phyloP scores from a whole-genome alignment of 1,284 basidiomycete species.

The Marasmius fiardii region DNA sequence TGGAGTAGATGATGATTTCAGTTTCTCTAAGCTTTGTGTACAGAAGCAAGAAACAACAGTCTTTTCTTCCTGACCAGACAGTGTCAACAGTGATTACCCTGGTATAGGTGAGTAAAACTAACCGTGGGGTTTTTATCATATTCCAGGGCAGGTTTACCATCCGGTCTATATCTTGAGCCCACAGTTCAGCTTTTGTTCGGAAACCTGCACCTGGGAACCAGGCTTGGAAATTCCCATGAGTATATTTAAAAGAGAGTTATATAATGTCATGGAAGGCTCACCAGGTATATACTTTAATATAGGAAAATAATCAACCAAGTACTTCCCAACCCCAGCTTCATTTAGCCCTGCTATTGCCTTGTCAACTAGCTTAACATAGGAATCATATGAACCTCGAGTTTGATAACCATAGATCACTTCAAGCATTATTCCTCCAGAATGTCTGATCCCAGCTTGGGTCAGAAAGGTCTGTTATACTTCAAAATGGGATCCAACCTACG shows the following conservation, averaged over 20 bases:
- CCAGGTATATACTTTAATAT: conserved; percentile 20
- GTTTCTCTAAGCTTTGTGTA: not conserved
- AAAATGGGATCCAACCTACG: conserved; percentile 16
- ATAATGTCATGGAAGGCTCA: not conserved
- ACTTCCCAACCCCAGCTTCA: conserved; percentile 19
- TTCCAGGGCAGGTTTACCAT: not conserved
- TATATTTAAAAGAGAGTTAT: conserved; percentile 12
- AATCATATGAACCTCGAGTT: conserved; percentile 24
- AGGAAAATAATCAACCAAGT: conserved; percentile 25
- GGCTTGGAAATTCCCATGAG: conserved; percentile 10
- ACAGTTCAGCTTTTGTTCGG: not conserved
- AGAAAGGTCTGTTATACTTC: not conserved
- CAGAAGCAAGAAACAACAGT: not conserved
- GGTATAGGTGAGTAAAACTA: not conserved
- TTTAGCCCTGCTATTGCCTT: conserved; percentile 3
- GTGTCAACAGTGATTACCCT: not conserved
- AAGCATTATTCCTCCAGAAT: conserved; percentile 23
- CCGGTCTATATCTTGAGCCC: not conserved
- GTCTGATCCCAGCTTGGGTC: conserved; percentile 14
- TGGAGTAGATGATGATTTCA: not conserved
- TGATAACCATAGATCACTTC: conserved; percentile 26
- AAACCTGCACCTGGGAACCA: conserved; percentile 7
- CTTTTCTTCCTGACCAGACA: not conserved
- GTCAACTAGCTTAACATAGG: conserved; percentile 23
- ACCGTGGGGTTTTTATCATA: not conserved